phyloP scores from a whole-genome alignment of 2,329 filamentous ascomycete species.

The Tolypocladium inflatum region DNA sequence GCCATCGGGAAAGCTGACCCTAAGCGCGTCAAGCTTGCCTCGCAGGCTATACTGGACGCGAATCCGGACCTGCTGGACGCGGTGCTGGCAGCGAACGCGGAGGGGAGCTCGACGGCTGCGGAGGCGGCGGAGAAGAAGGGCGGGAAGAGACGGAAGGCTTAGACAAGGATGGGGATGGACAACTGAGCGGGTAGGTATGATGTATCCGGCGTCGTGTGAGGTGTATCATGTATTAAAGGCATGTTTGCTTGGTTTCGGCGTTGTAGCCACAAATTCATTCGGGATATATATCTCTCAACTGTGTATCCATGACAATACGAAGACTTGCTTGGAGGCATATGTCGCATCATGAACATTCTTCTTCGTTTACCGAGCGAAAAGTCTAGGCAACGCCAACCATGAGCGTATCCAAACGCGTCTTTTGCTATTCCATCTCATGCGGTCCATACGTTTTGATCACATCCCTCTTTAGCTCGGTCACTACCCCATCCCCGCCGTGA shows the following conservation, averaged over 20 bases:
- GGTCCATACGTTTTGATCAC: neutral
- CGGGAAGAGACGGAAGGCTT: slow-evolving; percentile 38
- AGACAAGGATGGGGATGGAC: neutral
- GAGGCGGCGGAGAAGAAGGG: slow-evolving; percentile 28
- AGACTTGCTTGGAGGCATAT: neutral
- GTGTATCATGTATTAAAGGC: neutral
- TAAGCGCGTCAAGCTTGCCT: slow-evolving; percentile 35
- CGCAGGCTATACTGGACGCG: slow-evolving; percentile 26
- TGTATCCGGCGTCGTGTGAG: neutral
- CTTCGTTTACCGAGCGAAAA: neutral
- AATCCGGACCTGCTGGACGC: slow-evolving; percentile 41
- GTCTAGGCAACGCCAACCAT: neutral
- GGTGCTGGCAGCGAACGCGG: slow-evolving; percentile 26
- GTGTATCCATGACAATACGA: neutral
- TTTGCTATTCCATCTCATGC: neutral
- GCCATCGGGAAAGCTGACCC: slow-evolving; percentile 58
- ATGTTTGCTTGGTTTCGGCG: neutral
- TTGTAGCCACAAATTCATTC: neutral
- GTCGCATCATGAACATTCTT: neutral
- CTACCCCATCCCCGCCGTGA: neutral
- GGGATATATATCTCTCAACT: neutral
- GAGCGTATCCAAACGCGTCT: neutral
- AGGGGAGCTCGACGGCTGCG: slow-evolving; percentile 18
- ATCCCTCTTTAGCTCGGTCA: neutral
- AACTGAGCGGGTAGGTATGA: too few relatives aligned